Evolutionary conservation across 371 early-diverging fungal species (phyloP), one percentile per base, ranked within the genome.

Genomic region (Lichtheimia ramosa): DNA sequence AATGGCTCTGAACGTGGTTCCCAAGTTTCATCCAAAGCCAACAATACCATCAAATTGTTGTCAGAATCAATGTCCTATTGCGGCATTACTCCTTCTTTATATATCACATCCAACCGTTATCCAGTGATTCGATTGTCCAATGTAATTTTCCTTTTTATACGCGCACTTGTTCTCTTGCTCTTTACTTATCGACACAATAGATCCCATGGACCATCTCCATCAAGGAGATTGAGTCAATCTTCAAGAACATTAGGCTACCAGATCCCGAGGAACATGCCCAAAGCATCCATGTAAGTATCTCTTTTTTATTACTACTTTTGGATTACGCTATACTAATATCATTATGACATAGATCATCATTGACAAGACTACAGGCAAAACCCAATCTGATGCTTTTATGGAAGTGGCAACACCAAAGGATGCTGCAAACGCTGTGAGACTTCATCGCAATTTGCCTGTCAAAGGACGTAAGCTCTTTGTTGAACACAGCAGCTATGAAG

Each of bases 381-480:
- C 82, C 0, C 59, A 66, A 42, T 64, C 73, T 14, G 77, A 79
- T 49, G 77, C 78, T 21, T 85, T 65, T 56, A 65, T 85, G 13
- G 85, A 85, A 54, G 58, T 83, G 13, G 54, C 66, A 23, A 61
- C 69, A 5, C 53, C 62, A 18, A 25, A 56, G 13, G 73, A 77
- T 20, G 73, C 71, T 14, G 58, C 56, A 14, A 64, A 61, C 24
- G 74, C 75, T 0, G 69, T 74, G 2, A 59, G 63, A 10, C 49
- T 64, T 13, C 61, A 63, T 5, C 70, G 73, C 43, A 59, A 72
- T 15, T 68, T 72, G 43, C 68, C 75, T 4, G 61, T 84, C 8
- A 83, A 84, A 54, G 86, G 85, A 13, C 71, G 86, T 10, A 57
- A 74, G 27, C 72, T 86, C 5, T 70, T 69, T 20, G 71, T 85